Conservation (phyloP, 331 rosid species). For the Prunus yedoensis region DNA sequence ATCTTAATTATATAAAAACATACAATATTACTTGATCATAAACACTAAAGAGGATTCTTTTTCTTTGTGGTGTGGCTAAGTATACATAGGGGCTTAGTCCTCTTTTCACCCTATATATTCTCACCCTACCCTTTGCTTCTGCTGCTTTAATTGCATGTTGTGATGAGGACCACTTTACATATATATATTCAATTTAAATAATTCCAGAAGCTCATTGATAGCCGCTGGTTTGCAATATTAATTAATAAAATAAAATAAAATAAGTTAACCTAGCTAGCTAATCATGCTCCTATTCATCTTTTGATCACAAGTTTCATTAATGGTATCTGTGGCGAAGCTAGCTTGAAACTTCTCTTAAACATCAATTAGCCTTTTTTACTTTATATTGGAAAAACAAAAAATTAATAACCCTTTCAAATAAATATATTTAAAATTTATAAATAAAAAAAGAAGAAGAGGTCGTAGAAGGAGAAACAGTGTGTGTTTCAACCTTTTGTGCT, state of each 20-base stretch:
- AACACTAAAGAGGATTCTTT: constrained; percentile 37
- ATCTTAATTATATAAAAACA: constrained; percentile 33
- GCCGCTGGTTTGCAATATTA: constrained; percentile 7
- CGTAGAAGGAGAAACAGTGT: constrained; percentile 33
- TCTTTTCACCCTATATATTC: constrained; percentile 49
- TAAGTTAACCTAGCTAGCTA: background rate
- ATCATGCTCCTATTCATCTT: background rate
- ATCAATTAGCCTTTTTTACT: background rate
- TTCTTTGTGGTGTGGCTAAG: constrained; percentile 29
- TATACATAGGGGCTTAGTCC: constrained; percentile 41
- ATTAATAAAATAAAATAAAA: background rate
- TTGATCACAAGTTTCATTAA: background rate
- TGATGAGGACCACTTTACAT: constrained; percentile 45
- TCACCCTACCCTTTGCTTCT: constrained; percentile 16
- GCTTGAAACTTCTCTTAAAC: background rate
- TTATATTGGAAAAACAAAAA: too few relatives aligned
- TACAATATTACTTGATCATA: constrained; percentile 5
- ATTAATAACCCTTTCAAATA: too few relatives aligned
- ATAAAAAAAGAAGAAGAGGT: background rate
- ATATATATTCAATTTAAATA: background rate
- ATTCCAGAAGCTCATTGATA: background rate
- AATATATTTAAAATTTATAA: too few relatives aligned
- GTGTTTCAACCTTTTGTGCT: constrained; percentile 43
- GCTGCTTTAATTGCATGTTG: constrained; percentile 14
- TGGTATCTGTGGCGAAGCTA: background rate